Evolutionary conservation across 164 flowering plant genomes (phyloP).

Genomic region (Litsea cubeba): DNA sequence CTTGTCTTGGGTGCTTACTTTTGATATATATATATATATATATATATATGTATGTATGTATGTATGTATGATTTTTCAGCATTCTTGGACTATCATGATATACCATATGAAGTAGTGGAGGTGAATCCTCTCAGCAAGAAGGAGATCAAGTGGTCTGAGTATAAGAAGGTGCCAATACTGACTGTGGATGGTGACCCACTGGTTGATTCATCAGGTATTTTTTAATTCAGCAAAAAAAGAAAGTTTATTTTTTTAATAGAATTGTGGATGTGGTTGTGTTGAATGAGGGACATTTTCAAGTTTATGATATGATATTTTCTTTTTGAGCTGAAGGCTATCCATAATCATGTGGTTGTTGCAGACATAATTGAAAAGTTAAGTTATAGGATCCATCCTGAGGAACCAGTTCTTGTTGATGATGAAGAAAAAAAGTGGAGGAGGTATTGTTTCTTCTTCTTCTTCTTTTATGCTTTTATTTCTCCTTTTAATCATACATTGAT

Average conservation of each 20-base stretch:
- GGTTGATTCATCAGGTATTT: slow-evolving; percentile 86
- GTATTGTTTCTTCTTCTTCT: slow-evolving; percentile 23
- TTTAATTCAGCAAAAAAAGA: background rate
- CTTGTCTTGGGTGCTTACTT: background rate
- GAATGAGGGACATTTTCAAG: background rate
- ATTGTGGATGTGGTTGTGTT: background rate
- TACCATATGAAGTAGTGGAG: slow-evolving; percentile 90
- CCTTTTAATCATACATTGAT: background rate
- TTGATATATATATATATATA: background rate
- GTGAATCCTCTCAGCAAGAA: slow-evolving; percentile 90
- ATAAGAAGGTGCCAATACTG: slow-evolving; percentile 91
- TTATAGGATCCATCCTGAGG: slow-evolving; percentile 37
- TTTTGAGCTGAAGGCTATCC: background rate
- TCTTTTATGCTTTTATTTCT: no score
- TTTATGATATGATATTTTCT: no score
- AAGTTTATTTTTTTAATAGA: background rate
- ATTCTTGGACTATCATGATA: slow-evolving; percentile 75
- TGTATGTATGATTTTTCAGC: slow-evolving; percentile 37
- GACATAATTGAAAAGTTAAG: slow-evolving; percentile 62
- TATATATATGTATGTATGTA: no score
- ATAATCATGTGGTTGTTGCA: slow-evolving; percentile 21
- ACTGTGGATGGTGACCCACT: slow-evolving; percentile 74
- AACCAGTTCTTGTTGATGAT: slow-evolving; percentile 22
- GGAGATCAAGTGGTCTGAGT: slow-evolving; percentile 94
- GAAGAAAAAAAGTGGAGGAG: slow-evolving; percentile 85